phyloP scores from a whole-genome alignment of 2,329 filamentous ascomycete genomes.

The Penicillium sp. region DNA sequence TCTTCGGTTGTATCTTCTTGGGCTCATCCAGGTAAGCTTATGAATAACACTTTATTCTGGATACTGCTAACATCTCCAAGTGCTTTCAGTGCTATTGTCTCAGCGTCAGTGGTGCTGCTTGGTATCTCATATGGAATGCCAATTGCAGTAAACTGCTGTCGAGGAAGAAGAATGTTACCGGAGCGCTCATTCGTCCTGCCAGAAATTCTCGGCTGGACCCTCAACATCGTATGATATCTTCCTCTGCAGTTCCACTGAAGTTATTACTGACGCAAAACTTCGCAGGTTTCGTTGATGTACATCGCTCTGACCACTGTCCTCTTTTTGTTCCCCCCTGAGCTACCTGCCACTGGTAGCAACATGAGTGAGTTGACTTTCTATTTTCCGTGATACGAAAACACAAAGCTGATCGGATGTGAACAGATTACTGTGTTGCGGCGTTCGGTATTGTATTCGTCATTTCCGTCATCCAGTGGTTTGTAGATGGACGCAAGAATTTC shows the following conservation, averaged over 20 bases:
- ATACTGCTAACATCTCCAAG: constrained; percentile 15
- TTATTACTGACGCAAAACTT: constrained; percentile 2
- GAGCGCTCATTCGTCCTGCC: constrained; percentile 50
- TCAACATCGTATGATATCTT: constrained; percentile 44
- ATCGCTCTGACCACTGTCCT: constrained; percentile 63
- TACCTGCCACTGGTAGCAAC: constrained; percentile 56
- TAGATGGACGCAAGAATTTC: constrained; percentile 55
- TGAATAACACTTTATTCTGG: too few species aligned
- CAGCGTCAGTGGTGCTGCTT: constrained; percentile 62
- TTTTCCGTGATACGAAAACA: neutral
- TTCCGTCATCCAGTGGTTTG: constrained; percentile 50
- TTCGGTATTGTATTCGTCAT: constrained; percentile 52
- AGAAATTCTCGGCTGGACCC: constrained; percentile 49
- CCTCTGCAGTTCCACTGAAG: neutral
- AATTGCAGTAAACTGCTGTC: constrained; percentile 58
- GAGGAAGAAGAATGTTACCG: constrained; percentile 58
- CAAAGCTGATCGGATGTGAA: neutral
- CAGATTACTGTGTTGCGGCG: constrained; percentile 43
- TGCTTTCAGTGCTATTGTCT: constrained; percentile 64
- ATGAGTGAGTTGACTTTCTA: constrained; percentile 50
- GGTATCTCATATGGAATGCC: constrained; percentile 68
- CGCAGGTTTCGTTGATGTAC: constrained; percentile 52
- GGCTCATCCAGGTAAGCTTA: constrained; percentile 42
- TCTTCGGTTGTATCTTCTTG: constrained; percentile 63
- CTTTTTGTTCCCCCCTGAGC: constrained; percentile 62